A percentile compares a stretch with the other conserved stretches of the same genome.
These are phyloP conservation scores for Saturnispora sekii DNA, from an alignment of 805 yeast species.

Conservation along the genomic window DNA sequence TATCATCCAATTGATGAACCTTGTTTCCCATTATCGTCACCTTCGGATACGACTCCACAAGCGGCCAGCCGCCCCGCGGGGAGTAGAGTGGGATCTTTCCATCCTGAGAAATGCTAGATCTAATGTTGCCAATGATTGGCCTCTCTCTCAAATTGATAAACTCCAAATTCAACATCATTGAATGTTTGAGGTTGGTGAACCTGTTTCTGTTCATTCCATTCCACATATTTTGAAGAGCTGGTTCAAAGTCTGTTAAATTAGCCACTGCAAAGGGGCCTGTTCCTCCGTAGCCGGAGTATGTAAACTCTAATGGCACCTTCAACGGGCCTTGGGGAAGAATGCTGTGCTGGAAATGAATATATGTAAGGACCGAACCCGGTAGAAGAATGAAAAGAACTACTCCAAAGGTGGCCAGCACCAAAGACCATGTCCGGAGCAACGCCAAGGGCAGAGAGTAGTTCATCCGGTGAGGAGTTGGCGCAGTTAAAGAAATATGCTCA, in stretches of 20 bases:
- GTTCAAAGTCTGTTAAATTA: slow-evolving; percentile 6
- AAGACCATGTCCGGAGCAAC: slow-evolving; percentile 6
- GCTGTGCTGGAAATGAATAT: slow-evolving; percentile 9
- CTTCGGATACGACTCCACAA: neutral
- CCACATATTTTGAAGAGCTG: slow-evolving; percentile 7
- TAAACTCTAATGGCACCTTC: slow-evolving; percentile 9
- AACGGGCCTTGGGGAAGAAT: slow-evolving; percentile 10
- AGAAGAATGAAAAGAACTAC: slow-evolving; percentile 8
- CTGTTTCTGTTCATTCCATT: slow-evolving; percentile 7
- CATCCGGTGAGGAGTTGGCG: neutral
- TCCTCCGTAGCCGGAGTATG: slow-evolving; percentile 3
- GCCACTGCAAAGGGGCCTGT: slow-evolving; percentile 10
- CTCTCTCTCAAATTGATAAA: slow-evolving; percentile 9
- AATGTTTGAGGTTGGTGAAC: slow-evolving; percentile 12
- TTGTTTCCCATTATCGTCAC: neutral
- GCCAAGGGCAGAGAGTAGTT: slow-evolving; percentile 5
- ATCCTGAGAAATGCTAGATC: neutral
- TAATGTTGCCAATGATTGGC: slow-evolving; percentile 9
- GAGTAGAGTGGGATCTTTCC: neutral
- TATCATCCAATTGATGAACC: neutral
- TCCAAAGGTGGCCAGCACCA: slow-evolving; percentile 2
- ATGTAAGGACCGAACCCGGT: slow-evolving; percentile 10
- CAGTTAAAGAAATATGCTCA: neutral
- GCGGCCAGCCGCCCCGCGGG: neutral
- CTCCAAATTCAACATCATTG: slow-evolving; percentile 9